Percentiles rank a stretch among this genome's conserved stretches.
phyloP scores from a whole-genome alignment of 176 grass and related monocot species.

The Phragmites australis region DNA sequence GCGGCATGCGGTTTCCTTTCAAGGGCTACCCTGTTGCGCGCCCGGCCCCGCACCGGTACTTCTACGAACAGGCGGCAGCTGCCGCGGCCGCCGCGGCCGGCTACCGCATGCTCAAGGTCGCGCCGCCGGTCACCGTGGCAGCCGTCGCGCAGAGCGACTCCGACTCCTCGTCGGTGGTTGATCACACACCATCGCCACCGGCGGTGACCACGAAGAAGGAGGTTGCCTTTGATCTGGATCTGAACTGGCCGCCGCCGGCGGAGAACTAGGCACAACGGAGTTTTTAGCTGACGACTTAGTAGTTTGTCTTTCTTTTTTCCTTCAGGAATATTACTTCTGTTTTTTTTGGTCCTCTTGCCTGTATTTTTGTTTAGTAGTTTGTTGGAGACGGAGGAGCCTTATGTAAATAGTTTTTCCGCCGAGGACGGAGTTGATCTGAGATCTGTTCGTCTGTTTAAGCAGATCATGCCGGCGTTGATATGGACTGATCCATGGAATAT shows the following conservation, averaged over 20 bases:
- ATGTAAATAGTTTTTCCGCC: conserved; percentile 56
- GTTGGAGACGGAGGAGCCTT: neutral
- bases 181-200: conserved; percentile 43
- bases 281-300: conserved; percentile 30
- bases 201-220: conserved; percentile 33
- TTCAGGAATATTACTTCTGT: conserved; percentile 8
- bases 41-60: conserved; percentile 44
- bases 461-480: conserved; percentile 47
- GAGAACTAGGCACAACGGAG: conserved; percentile 47
- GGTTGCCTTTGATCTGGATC: conserved; percentile 67
- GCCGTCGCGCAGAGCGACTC: conserved; percentile 53
- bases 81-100: conserved; percentile 15
- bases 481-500: conserved; percentile 24
- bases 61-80: conserved; percentile 48
- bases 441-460: conserved; percentile 41
- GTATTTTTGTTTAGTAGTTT: conserved; percentile 40
- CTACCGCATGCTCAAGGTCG: conserved; percentile 40
- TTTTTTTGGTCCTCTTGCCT: conserved; percentile 23
- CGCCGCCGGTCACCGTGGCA: conserved; percentile 31
- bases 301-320: conserved; percentile 30
- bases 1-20: conserved; percentile 56
- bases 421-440: conserved; percentile 40
- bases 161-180: conserved; percentile 64
- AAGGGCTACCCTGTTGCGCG: conserved; percentile 44
- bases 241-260: conserved; percentile 75